Conservation (phyloP, 2,329 filamentous ascomycete species). For the Epichloe typhina region DNA sequence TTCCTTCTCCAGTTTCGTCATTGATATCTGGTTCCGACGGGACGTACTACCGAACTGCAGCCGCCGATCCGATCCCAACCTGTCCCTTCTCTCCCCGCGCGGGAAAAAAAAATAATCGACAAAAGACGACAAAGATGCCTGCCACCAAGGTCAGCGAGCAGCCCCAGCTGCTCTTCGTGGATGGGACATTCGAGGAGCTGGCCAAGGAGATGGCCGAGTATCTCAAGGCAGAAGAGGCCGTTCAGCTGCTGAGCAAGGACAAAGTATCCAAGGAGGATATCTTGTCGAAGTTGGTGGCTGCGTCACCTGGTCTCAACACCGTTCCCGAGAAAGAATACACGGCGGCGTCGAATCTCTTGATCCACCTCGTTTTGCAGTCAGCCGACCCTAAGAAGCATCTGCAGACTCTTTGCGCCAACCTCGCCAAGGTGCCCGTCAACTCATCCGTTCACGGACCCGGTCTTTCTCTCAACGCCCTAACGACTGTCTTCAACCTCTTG, state of each 20-base stretch:
- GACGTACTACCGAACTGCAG: neutral
- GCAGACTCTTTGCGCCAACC: conserved; percentile 76
- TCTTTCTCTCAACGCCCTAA: conserved; percentile 79
- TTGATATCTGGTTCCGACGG: too few relatives aligned
- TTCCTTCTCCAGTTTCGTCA: too few relatives aligned
- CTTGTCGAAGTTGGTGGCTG: conserved; percentile 77
- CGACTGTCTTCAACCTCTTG: conserved; percentile 94
- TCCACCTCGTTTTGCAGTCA: conserved; percentile 82
- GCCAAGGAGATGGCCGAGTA: conserved; percentile 91
- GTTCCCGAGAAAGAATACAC: conserved; percentile 95
- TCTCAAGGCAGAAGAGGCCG: conserved; percentile 69
- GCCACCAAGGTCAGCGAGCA: conserved; percentile 29
- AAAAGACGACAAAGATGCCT: conserved; percentile 11
- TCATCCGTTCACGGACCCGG: conserved; percentile 76
- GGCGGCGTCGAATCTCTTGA: conserved; percentile 89
- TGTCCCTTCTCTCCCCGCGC: neutral
- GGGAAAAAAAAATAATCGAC: neutral
- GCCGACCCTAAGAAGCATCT: conserved; percentile 77
- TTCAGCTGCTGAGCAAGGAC: conserved; percentile 59
- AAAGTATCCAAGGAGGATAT: conserved; percentile 63
- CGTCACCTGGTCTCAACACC: conserved; percentile 62
- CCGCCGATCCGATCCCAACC: neutral
- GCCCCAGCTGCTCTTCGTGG: conserved; percentile 59
- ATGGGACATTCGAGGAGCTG: conserved; percentile 88
- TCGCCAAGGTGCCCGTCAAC: conserved; percentile 72